phyloP scores from a whole-genome alignment of 2,329 filamentous ascomycete species.

The Neonectria faginata region DNA sequence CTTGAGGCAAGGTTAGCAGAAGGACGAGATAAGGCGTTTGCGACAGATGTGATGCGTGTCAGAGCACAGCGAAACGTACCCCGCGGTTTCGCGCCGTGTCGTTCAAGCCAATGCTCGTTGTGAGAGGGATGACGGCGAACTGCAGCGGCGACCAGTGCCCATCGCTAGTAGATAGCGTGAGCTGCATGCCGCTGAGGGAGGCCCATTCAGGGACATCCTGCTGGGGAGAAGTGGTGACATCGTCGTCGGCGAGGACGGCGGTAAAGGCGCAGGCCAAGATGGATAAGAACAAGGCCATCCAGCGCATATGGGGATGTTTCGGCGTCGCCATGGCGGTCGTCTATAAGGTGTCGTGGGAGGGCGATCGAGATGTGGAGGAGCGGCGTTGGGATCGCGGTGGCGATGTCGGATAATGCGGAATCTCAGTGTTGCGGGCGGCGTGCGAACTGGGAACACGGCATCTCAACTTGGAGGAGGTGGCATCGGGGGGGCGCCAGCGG shows the following conservation, averaged over 20 bases:
- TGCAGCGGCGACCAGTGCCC: constrained; percentile 46
- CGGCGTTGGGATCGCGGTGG: constrained; percentile 22
- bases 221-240: constrained; percentile 51
- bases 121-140: constrained; percentile 61
- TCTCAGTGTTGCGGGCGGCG: constrained; percentile 31
- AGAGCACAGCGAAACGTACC: constrained; percentile 48
- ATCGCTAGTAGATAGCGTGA: constrained; percentile 51
- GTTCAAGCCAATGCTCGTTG: constrained; percentile 57
- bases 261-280: constrained; percentile 45
- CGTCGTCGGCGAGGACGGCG: constrained; percentile 49
- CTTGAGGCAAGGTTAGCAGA: constrained; percentile 48
- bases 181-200: constrained; percentile 54
- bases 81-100: constrained; percentile 46
- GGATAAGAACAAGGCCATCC: constrained; percentile 29
- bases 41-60: neutral
- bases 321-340: constrained; percentile 29
- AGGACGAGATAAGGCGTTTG: constrained; percentile 1
- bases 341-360: neutral
- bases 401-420: constrained; percentile 31
- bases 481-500: constrained; percentile 29
- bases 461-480: constrained; percentile 33
- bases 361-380: constrained; percentile 15
- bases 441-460: constrained; percentile 31
- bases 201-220: constrained; percentile 55
- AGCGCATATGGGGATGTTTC: constrained; percentile 24